Evolutionary conservation across 2,329 filamentous ascomycete genomes (phyloP).

Genomic region (Grosmannia clavigera): DNA sequence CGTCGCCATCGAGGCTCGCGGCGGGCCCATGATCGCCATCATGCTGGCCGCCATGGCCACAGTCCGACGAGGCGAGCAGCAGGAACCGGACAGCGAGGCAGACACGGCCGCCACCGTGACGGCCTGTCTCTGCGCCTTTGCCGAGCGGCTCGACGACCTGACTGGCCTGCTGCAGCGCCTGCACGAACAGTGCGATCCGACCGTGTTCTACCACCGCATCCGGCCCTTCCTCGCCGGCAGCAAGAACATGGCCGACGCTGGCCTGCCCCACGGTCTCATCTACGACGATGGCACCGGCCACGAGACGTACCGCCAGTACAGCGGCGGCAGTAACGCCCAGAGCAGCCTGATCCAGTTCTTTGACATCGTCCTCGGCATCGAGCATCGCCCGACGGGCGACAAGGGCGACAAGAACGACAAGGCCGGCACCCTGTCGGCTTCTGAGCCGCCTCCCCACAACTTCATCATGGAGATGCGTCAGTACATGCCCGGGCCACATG

Average conservation of each 20-base stretch:
- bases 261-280: constrained; percentile 72
- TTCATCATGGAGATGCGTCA: constrained; percentile 95
- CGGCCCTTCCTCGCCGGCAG: constrained; percentile 92
- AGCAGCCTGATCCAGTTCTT: constrained; percentile 97
- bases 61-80: constrained; percentile 37
- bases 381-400: constrained; percentile 77
- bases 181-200: constrained; percentile 91
- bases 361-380: constrained; percentile 78
- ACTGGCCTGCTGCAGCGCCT: constrained; percentile 69
- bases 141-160: constrained; percentile 78
- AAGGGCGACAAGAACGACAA: constrained; percentile 18
- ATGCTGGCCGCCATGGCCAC: constrained; percentile 83
- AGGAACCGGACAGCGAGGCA: too few species aligned
- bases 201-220: constrained; percentile 90
- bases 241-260: constrained; percentile 94
- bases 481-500: constrained; percentile 93
- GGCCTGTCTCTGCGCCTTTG: constrained; percentile 65
- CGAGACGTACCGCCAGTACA: constrained; percentile 67
- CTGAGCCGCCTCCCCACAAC: constrained; percentile 46
- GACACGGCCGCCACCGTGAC: constrained; percentile 61
- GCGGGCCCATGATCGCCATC: constrained; percentile 72
- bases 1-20: constrained; percentile 87
- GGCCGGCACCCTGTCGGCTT: not conserved
- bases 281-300: constrained; percentile 69
- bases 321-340: constrained; percentile 92